A percentile compares a stretch with the other conserved stretches of the same genome.
phyloP scores from a whole-genome alignment of 2,329 filamentous ascomycete genomes.

The Domatiomyces globalis region DNA sequence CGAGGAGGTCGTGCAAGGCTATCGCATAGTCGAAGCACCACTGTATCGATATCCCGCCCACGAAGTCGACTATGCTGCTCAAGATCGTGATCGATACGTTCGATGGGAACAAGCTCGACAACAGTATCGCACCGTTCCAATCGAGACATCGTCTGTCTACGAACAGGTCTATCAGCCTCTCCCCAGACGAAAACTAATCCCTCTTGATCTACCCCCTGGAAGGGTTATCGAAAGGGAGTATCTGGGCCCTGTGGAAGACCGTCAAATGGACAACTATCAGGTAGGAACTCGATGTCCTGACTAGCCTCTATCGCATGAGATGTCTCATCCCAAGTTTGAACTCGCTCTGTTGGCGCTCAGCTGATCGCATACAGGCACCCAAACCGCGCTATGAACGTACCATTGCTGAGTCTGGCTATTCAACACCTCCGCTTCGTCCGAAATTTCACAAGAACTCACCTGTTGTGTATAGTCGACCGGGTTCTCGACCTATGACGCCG shows the following conservation, averaged over 20 bases:
- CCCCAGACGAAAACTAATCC: background rate
- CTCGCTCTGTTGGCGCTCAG: background rate
- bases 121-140: conserved; percentile 12
- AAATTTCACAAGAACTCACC: background rate
- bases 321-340: background rate
- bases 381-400: background rate
- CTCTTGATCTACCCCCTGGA: background rate
- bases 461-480: background rate
- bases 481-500: background rate
- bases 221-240: background rate
- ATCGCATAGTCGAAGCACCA: conserved; percentile 23
- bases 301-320: background rate
- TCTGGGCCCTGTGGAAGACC: background rate
- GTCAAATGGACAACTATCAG: background rate
- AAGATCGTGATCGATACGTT: conserved; percentile 33
- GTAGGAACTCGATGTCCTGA: background rate
- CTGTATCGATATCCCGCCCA: conserved; percentile 9
- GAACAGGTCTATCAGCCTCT: background rate
- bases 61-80: conserved; percentile 27
- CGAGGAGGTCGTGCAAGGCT: conserved; percentile 25
- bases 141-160: background rate
- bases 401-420: background rate
- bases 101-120: conserved; percentile 33
- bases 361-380: background rate
- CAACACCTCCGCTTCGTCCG: background rate